Conservation (phyloP, 177 flowering plant species). For the Vitis hybrid region DNA sequence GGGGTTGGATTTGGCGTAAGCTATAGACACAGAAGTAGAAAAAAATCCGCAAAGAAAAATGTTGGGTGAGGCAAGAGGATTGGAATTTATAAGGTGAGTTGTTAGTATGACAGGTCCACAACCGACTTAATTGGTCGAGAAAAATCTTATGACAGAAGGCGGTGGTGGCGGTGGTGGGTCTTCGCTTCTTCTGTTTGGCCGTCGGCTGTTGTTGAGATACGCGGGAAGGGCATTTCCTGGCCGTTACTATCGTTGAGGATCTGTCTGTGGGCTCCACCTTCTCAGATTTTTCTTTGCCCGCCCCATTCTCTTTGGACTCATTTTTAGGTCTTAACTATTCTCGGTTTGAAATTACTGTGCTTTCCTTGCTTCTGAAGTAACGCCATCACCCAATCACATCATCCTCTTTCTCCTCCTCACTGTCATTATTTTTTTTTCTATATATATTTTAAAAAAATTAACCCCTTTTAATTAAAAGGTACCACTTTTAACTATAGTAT, state of each 20-base stretch:
- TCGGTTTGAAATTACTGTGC: too few relatives aligned
- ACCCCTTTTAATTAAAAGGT: too few relatives aligned
- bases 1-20: too few relatives aligned
- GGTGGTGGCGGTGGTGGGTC: conserved; percentile 4
- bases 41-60: background rate
- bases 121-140: conserved; percentile 21
- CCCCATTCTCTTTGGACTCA: conserved; percentile 9
- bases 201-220: conserved; percentile 1
- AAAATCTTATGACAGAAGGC: conserved; percentile 14
- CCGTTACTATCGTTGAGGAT: conserved; percentile 6
- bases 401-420: too few relatives aligned
- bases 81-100: background rate
- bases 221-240: conserved; percentile 16
- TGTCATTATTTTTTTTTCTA: too few relatives aligned
- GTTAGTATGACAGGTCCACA: background rate
- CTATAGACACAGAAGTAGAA: background rate
- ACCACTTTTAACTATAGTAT: too few relatives aligned
- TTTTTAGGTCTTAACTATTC: background rate
- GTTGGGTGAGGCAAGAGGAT: background rate
- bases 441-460: too few relatives aligned
- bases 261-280: too few relatives aligned
- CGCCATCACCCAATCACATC: too few relatives aligned
- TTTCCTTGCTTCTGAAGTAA: too few relatives aligned
- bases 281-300: conserved; percentile 1
- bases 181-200: background rate